Evolutionary conservation across 352 stramenopile species (phyloP).

Genomic region (Pilasporangium apinafurcum): DNA sequence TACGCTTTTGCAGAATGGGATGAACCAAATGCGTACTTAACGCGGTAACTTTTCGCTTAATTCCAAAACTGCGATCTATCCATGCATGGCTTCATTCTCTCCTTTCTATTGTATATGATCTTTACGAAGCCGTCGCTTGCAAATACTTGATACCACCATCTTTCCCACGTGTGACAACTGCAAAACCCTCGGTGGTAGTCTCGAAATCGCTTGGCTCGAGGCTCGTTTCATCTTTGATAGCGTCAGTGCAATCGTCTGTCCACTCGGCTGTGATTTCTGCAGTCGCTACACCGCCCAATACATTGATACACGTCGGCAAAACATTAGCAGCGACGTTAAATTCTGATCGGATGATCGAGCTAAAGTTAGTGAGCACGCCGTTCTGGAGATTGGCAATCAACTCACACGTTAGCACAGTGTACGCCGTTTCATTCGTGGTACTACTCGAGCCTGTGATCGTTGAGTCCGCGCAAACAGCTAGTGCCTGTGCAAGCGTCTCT

Average conservation of each 20-base stretch:
- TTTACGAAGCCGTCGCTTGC: constrained; percentile 18
- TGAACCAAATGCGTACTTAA: too few relatives aligned
- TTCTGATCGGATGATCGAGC: constrained; percentile 42
- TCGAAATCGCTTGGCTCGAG: constrained; percentile 54
- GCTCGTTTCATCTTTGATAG: constrained; percentile 45
- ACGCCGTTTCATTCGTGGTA: constrained; percentile 23
- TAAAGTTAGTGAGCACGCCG: constrained; percentile 74
- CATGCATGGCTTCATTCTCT: too few relatives aligned
- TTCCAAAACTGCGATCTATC: too few relatives aligned
- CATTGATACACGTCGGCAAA: constrained; percentile 46
- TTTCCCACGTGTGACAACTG: constrained; percentile 46
- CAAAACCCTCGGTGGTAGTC: constrained; percentile 37
- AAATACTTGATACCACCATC: constrained; percentile 51
- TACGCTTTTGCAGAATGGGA: too few relatives aligned
- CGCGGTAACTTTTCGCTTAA: too few relatives aligned
- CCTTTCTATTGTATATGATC: too few relatives aligned
- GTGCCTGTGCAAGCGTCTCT: constrained; percentile 34
- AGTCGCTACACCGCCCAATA: constrained; percentile 35
- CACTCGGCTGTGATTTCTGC: constrained; percentile 29
- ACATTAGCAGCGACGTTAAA: constrained; percentile 34
- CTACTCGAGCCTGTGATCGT: constrained; percentile 23
- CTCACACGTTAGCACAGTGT: constrained; percentile 57
- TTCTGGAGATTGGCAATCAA: constrained; percentile 62
- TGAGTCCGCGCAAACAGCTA: constrained; percentile 43
- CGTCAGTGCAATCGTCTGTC: constrained; percentile 29